A percentile compares a stretch with the other conserved stretches of the same genome.
Conservation (phyloP, 805 yeast species). For the Wickerhamomyces mucosus region DNA sequence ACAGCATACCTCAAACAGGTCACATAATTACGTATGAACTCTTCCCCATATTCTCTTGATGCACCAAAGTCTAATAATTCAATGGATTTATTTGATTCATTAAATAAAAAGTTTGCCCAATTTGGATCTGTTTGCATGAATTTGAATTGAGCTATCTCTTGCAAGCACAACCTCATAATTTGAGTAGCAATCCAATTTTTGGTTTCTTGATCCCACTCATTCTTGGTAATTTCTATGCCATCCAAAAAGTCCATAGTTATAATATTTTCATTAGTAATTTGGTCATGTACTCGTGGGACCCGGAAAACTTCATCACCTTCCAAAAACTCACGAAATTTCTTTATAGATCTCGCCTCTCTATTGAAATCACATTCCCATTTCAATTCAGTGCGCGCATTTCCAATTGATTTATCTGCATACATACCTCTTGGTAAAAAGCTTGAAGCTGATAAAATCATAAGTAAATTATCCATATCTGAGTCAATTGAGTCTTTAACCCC, state of each 20-base stretch:
- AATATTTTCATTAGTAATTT: slow-evolving; percentile 71
- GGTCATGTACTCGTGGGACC: slow-evolving; percentile 76
- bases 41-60: slow-evolving; percentile 63
- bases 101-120: slow-evolving; percentile 95
- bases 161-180: slow-evolving; percentile 78
- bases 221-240: slow-evolving; percentile 76
- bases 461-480: slow-evolving; percentile 80
- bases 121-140: slow-evolving; percentile 99
- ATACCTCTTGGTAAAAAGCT: slow-evolving; percentile 83
- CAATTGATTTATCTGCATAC: slow-evolving; percentile 84
- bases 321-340: slow-evolving; percentile 54
- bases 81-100: slow-evolving; percentile 56
- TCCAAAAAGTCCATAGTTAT: slow-evolving; percentile 84
- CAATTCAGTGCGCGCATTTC: slow-evolving; percentile 84
- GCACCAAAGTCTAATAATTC: slow-evolving; percentile 96
- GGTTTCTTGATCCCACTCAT: slow-evolving; percentile 63
- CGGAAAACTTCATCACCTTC: slow-evolving; percentile 51
- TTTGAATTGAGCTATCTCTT: slow-evolving; percentile 74
- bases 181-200: slow-evolving; percentile 75
- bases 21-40: slow-evolving; percentile 62
- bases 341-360: slow-evolving; percentile 76
- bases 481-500: slow-evolving; percentile 93
- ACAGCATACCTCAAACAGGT: slow-evolving; percentile 69
- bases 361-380: slow-evolving; percentile 97
- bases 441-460: slow-evolving; percentile 79